Evolutionary conservation across 129 eudicot species (phyloP).

Genomic region (Arctium lappa): DNA sequence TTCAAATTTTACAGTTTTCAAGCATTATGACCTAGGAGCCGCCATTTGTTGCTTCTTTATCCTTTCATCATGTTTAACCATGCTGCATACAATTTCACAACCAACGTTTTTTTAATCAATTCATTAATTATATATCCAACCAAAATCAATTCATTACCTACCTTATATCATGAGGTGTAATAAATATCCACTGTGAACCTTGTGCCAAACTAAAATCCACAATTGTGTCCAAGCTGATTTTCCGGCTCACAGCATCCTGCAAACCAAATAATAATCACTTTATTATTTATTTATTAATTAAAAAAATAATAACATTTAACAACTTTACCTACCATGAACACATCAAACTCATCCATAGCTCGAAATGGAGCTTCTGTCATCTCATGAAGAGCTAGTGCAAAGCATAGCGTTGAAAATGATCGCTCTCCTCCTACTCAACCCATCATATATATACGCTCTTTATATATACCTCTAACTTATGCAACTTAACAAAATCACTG

Average conservation of each 20-base stretch:
- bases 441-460: conserved; percentile 14
- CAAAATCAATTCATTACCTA: not conserved
- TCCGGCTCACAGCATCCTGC: conserved; percentile 99
- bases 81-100: conserved; percentile 44
- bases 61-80: conserved; percentile 83
- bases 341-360: conserved; percentile 99
- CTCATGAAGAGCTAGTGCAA: conserved; percentile 92
- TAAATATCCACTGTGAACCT: conserved; percentile 95
- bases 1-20: too few relatives aligned
- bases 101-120: not conserved
- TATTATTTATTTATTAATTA: not conserved
- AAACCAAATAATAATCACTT: not conserved
- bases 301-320: too few relatives aligned
- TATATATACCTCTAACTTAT: not conserved
- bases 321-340: conserved; percentile 63
- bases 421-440: conserved; percentile 77
- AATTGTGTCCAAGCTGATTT: conserved; percentile 84
- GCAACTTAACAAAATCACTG: not conserved
- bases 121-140: not conserved
- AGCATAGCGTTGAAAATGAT: conserved; percentile 91
- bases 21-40: conserved; percentile 53
- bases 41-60: conserved; percentile 98
- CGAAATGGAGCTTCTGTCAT: conserved; percentile 98
- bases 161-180: conserved; percentile 98
- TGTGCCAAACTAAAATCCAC: conserved; percentile 87